Base-by-base conservation (phyloP, 192 early-diverging fungal genomes). In the Coemansia sp. region DNA sequence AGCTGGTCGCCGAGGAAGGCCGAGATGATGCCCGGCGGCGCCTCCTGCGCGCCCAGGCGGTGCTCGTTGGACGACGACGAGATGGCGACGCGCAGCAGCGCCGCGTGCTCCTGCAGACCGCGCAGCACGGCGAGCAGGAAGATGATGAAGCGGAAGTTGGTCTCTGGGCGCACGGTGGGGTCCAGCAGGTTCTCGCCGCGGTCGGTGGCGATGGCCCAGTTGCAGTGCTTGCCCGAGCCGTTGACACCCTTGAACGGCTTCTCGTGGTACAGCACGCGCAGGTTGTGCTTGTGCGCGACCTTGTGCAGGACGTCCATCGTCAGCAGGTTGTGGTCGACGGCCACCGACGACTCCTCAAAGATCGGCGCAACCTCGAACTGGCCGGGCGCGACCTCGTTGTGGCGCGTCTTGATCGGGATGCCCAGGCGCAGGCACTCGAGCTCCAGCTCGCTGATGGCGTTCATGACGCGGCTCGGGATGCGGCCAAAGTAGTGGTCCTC, bases 401-500 rank as follows among this genome's bases (percentile, higher is more conserved):
- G 96, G 44, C 94, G 85, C 43, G 96, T 99, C 88, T 99, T 99
- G 80, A 99, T 80, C 38, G 96, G 96, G 19, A 94, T 91, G 72
- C 96, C 96, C 48, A 98, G 85, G 49, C 84, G 83, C 76, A 86
- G 85, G 50, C 94, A 84, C 80, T 98, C 96, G 37, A 95, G 81
- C 75, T 98, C 96, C 50, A 85, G 68, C 79, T 98, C 96, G 62
- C 87, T 89, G 71, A 98, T 91, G 53, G 84, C 78, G 42, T 89
- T 85, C 64, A 98, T 79, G 23, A 97, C 92, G 61, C 91, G 87
- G 47, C 87, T 82, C 40, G 96, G 96, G 49, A 98, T 93, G 56
- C 87, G 87, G 30, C 96, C 96, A 81, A 99, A 99, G 86, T 99
- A 99, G 80, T 99, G 96, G 76, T 99, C 96, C 72, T 99, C 96